Conservation (phyloP, 2,329 filamentous ascomycete genomes). For the Colletotrichum euphorbiae region DNA sequence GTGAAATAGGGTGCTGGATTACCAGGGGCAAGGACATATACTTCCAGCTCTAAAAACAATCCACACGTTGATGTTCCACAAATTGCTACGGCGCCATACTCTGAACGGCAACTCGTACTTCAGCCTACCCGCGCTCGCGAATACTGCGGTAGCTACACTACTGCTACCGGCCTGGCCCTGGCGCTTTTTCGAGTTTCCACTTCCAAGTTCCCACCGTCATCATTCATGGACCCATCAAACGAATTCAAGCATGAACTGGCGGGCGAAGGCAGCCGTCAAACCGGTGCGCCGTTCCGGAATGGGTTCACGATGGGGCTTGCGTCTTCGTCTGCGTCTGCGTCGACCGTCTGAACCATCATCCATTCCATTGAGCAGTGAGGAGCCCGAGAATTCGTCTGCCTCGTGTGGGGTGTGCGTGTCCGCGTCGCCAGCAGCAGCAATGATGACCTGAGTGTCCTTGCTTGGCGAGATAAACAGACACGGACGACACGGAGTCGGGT, state of each 20-base stretch:
- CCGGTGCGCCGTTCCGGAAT: slow-evolving; percentile 20
- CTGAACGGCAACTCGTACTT: slow-evolving; percentile 16
- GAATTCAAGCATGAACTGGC: slow-evolving; percentile 5
- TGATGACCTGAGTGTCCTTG: not conserved
- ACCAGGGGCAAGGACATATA: too few relatives aligned
- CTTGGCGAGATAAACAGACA: too few relatives aligned
- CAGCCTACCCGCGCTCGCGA: slow-evolving; percentile 11
- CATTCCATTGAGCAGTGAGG: slow-evolving; percentile 9
- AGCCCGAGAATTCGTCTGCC: slow-evolving; percentile 35
- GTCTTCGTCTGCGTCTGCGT: not conserved
- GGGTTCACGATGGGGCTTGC: slow-evolving; percentile 21
- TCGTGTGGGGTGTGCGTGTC: slow-evolving; percentile 14
- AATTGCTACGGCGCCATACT: slow-evolving; percentile 4
- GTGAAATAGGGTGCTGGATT: too few relatives aligned
- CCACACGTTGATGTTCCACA: too few relatives aligned
- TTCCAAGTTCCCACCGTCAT: not conserved
- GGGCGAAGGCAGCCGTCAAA: slow-evolving; percentile 29
- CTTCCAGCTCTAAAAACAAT: too few relatives aligned
- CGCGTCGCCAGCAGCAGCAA: not conserved
- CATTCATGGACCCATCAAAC: slow-evolving; percentile 8
- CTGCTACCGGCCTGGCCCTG: slow-evolving; percentile 26
- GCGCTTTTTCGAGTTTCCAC: slow-evolving; percentile 3
- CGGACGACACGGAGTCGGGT: too few relatives aligned
- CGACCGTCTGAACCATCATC: not conserved
- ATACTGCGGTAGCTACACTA: too few relatives aligned